A percentile compares a stretch with the other conserved stretches of the same genome.
Conservation (phyloP, 2,329 filamentous ascomycete genomes). For the Magnaporthales sp. region DNA sequence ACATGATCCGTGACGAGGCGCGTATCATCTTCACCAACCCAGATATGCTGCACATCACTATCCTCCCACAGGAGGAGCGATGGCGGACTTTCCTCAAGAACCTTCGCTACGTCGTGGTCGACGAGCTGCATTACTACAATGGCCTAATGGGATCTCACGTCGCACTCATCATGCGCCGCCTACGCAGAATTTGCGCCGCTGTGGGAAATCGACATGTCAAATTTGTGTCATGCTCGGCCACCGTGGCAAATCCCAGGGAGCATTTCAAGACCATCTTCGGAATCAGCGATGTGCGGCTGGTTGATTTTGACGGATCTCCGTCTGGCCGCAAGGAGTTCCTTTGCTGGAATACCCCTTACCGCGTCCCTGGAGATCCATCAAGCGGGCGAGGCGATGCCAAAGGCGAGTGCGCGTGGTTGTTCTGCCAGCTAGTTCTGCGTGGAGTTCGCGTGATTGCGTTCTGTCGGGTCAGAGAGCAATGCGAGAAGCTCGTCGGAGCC, state of each 20-base stretch:
- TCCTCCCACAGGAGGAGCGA: constrained; percentile 80
- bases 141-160: constrained; percentile 91
- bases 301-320: constrained; percentile 89
- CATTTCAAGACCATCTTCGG: constrained; percentile 97
- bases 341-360: constrained; percentile 96
- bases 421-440: constrained; percentile 80
- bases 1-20: constrained; percentile 75
- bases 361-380: constrained; percentile 76
- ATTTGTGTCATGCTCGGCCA: constrained; percentile 95
- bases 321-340: constrained; percentile 89
- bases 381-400: constrained; percentile 80
- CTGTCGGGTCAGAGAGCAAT: constrained; percentile 78
- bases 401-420: constrained; percentile 78
- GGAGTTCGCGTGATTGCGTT: constrained; percentile 92
- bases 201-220: constrained; percentile 78
- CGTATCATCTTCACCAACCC: constrained; percentile 96
- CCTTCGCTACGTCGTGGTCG: constrained; percentile 80
- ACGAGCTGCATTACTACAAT: constrained; percentile 94
- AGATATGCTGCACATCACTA: constrained; percentile 93
- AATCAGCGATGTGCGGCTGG: constrained; percentile 62
- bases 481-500: constrained; percentile 73
- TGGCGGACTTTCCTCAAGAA: constrained; percentile 87
- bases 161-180: constrained; percentile 84
- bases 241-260: constrained; percentile 81
- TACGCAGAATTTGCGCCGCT: constrained; percentile 81